Evolutionary conservation across 768 basidiomycete species (phyloP).

Genomic region (Strobilomyces confusus): DNA sequence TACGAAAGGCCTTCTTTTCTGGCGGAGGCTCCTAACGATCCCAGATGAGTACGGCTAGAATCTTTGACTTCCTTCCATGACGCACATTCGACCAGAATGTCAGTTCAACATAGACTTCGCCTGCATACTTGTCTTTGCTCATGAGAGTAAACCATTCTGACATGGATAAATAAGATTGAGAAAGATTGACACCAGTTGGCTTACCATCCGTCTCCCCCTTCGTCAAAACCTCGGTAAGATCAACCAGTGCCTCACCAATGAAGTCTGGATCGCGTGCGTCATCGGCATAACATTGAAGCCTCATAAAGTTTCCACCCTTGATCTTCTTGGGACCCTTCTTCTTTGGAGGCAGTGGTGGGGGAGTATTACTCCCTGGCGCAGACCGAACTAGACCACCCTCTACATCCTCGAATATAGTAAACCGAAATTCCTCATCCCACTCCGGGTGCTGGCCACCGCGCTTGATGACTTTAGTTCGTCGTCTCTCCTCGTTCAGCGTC

Average conservation of each 20-base stretch:
- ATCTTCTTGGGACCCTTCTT: slow-evolving; percentile 48
- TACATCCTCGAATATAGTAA: slow-evolving; percentile 78
- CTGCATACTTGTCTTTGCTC: slow-evolving; percentile 90
- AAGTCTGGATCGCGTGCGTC: slow-evolving; percentile 93
- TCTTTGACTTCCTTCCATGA: neutral
- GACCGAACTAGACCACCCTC: slow-evolving; percentile 48
- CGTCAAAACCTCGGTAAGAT: slow-evolving; percentile 85
- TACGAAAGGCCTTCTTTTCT: slow-evolving; percentile 57
- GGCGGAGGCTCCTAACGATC: slow-evolving; percentile 67
- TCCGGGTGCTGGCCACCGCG: slow-evolving; percentile 97
- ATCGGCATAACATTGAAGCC: slow-evolving; percentile 88
- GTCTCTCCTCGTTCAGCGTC: slow-evolving; percentile 74
- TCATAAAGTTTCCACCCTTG: slow-evolving; percentile 72
- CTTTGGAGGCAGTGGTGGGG: slow-evolving; percentile 72
- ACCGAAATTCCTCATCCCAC: slow-evolving; percentile 98
- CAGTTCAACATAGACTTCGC: slow-evolving; percentile 93
- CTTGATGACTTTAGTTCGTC: slow-evolving; percentile 89
- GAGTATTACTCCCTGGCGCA: slow-evolving; percentile 40
- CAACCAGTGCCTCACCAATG: slow-evolving; percentile 87
- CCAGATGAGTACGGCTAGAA: slow-evolving; percentile 6
- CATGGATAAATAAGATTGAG: slow-evolving; percentile 12
- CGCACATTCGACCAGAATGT: slow-evolving; percentile 95
- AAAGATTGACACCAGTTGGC: slow-evolving; percentile 23
- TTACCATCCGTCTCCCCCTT: slow-evolving; percentile 96
- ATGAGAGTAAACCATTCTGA: slow-evolving; percentile 92